These are phyloP conservation scores for Sclerotinia nivalis DNA, from an alignment of 2,329 filamentous ascomycete genomes.

Conservation along the genomic window DNA sequence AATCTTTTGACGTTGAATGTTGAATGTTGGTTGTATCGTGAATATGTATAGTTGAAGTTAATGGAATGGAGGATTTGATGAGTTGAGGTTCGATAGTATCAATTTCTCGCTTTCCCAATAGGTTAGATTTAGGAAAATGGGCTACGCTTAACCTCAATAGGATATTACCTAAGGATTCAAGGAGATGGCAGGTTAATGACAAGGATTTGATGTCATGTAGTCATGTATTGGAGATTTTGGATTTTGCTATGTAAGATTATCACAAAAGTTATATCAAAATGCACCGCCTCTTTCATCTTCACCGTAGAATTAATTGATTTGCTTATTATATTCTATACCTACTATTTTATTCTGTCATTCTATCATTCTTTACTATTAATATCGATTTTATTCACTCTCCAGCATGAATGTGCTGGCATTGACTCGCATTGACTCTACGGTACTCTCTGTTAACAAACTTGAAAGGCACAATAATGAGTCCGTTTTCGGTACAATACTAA, in stretches of 20 bases:
- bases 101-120: slow-evolving; percentile 22
- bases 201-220: neutral
- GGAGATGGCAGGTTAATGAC: neutral
- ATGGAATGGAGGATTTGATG: slow-evolving; percentile 20
- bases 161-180: slow-evolving; percentile 11
- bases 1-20: slow-evolving; percentile 18
- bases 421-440: neutral
- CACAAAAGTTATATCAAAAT: too few relatives aligned
- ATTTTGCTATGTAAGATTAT: too few relatives aligned
- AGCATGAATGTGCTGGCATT: neutral
- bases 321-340: too few relatives aligned
- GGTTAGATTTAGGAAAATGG: slow-evolving; percentile 9
- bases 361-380: neutral
- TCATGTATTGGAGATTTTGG: neutral
- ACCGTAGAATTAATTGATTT: too few relatives aligned
- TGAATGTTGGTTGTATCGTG: slow-evolving; percentile 20
- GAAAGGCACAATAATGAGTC: neutral
- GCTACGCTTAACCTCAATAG: neutral
- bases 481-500: neutral
- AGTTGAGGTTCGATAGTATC: slow-evolving; percentile 17
- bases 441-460: neutral
- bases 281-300: neutral
- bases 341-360: neutral
- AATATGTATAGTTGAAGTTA: slow-evolving; percentile 13
- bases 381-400: neutral